phyloP scores from a whole-genome alignment of 1,284 basidiomycete genomes.

The Pseudozyma hubeiensis region DNA sequence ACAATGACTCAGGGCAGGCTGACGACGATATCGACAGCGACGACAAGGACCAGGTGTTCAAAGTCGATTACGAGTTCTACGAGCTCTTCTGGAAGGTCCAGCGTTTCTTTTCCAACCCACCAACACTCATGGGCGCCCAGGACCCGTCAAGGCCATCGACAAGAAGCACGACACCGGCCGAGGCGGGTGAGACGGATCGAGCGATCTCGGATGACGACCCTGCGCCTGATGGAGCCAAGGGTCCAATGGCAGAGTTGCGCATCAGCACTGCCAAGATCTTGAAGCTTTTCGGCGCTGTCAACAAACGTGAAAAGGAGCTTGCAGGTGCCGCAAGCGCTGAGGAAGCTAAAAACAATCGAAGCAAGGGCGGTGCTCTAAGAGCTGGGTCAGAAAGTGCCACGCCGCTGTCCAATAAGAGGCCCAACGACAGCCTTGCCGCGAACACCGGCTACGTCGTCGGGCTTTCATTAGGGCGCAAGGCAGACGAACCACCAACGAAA shows the following conservation, averaged over 20 bases:
- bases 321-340: conserved; percentile 43
- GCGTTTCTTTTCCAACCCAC: conserved; percentile 59
- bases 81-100: conserved; percentile 63
- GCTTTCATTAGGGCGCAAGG: conserved; percentile 15
- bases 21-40: conserved; percentile 25
- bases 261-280: conserved; percentile 51
- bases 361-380: conserved; percentile 7
- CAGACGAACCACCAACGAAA: conserved; percentile 18
- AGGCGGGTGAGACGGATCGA: conserved; percentile 10
- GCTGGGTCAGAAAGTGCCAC: conserved; percentile 6
- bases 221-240: conserved; percentile 51
- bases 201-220: conserved; percentile 41
- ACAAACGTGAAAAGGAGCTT: conserved; percentile 51
- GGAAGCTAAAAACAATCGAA: conserved; percentile 15
- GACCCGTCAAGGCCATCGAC: conserved; percentile 29
- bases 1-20: conserved; percentile 17
- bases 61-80: conserved; percentile 53
- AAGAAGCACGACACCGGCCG: conserved; percentile 31
- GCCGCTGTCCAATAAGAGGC: conserved; percentile 24
- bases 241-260: conserved; percentile 47
- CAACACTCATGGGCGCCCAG: conserved; percentile 43
- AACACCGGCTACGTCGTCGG: conserved; percentile 36
- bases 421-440: neutral
- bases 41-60: conserved; percentile 49
- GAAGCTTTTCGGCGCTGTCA: conserved; percentile 53